These are phyloP conservation scores for Penicillium ochrochloron DNA, from an alignment of 495 filamentous ascomycete species.

Conservation along the genomic window DNA sequence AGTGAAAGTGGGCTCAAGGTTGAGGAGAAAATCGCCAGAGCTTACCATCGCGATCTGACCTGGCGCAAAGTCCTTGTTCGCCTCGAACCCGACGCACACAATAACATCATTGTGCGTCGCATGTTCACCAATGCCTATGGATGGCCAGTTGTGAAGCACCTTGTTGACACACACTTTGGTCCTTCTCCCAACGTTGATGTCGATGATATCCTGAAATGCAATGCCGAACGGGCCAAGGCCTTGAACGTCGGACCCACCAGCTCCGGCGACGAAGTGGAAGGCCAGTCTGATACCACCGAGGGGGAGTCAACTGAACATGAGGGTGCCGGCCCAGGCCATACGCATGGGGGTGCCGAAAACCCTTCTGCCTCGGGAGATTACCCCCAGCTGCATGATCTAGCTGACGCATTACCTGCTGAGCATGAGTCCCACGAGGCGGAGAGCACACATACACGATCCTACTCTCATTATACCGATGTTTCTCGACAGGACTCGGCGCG, in stretches of 20 bases:
- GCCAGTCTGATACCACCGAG: conserved; percentile 24
- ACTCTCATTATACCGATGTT: conserved; percentile 17
- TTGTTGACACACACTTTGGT: conserved; percentile 91
- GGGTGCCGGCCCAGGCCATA: background rate
- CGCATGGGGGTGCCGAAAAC: background rate
- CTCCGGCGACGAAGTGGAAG: conserved; percentile 55
- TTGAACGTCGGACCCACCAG: conserved; percentile 36
- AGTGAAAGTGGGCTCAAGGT: conserved; percentile 71
- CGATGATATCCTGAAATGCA: conserved; percentile 60
- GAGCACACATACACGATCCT: conserved; percentile 18
- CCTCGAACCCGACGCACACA: conserved; percentile 95
- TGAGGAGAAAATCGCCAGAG: conserved; percentile 96
- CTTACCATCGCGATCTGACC: conserved; percentile 85
- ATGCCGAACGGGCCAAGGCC: conserved; percentile 55
- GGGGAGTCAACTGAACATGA: background rate
- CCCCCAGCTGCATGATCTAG: conserved; percentile 16
- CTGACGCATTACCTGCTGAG: conserved; percentile 16
- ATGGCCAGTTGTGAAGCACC: conserved; percentile 93
- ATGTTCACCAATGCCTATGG: conserved; percentile 98
- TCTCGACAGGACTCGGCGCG: conserved; percentile 42
- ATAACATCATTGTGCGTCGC: conserved; percentile 94
- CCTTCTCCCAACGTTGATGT: conserved; percentile 62
- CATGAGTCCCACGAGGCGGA: conserved; percentile 20
- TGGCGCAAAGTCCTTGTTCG: conserved; percentile 98
- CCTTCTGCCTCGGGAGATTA: background rate